Evolutionary conservation across 345 rosid species (phyloP).

Genomic region (Heritiera fomes): DNA sequence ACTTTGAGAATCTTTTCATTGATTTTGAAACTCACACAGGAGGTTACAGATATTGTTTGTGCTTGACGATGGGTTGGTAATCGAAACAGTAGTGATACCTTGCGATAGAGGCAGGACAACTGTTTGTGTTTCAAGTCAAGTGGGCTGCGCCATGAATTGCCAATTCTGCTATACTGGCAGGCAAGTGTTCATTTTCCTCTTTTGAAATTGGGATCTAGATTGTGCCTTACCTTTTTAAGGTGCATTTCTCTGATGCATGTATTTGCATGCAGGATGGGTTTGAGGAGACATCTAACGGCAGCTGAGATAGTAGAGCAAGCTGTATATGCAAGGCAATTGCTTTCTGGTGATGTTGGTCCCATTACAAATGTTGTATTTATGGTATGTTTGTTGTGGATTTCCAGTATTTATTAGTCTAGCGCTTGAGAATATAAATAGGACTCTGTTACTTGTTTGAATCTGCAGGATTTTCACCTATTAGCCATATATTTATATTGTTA

Average conservation of each 20-base stretch:
- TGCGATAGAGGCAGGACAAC: constrained; percentile 84
- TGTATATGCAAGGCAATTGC: constrained; percentile 65
- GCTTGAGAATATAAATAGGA: background rate
- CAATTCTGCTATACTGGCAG: constrained; percentile 97
- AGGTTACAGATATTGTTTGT: constrained; percentile 84
- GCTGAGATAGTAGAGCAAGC: constrained; percentile 96
- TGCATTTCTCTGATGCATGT: constrained; percentile 4
- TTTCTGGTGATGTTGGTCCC: constrained; percentile 62
- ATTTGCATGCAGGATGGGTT: constrained; percentile 67
- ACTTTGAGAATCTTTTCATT: constrained; percentile 55
- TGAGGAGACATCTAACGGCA: constrained; percentile 75
- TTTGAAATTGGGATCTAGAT: constrained; percentile 6
- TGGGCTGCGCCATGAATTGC: constrained; percentile 95
- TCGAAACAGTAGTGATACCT: constrained; percentile 88
- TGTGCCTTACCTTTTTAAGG: background rate
- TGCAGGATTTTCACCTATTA: background rate
- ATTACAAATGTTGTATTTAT: constrained; percentile 89
- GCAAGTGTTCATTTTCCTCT: constrained; percentile 29
- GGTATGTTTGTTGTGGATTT: constrained; percentile 45
- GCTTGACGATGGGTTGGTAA: constrained; percentile 75
- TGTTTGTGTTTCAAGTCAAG: constrained; percentile 94
- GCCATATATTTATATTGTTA: background rate
- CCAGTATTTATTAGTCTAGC: background rate
- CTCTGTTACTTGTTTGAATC: background rate
- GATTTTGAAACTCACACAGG: constrained; percentile 74